Evolutionary conservation across 2,329 filamentous ascomycete genomes (phyloP).

Genomic region (Microdochium trichocladiopsis): DNA sequence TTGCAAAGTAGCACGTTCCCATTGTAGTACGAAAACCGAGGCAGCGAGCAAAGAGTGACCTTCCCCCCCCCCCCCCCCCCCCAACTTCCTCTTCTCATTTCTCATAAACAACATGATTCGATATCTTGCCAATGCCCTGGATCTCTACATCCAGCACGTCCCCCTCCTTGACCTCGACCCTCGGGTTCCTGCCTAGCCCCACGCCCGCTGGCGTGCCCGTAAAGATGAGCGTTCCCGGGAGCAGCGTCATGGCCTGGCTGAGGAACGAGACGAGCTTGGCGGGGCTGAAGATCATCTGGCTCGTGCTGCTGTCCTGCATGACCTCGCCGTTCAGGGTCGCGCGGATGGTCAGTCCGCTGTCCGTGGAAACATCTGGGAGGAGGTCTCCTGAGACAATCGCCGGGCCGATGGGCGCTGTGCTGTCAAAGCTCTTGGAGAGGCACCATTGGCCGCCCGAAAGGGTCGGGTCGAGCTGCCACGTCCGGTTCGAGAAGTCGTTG

Average conservation of each 20-base stretch:
- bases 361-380: constrained; percentile 31
- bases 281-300: constrained; percentile 47
- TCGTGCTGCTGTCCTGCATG: constrained; percentile 38
- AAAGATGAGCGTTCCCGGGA: constrained; percentile 41
- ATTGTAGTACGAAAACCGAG: no score
- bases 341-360: constrained; percentile 24
- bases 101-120: neutral
- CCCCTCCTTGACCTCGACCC: constrained; percentile 23
- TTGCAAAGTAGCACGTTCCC: no score
- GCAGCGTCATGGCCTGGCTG: constrained; percentile 40
- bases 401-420: constrained; percentile 46
- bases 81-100: neutral
- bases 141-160: constrained; percentile 24
- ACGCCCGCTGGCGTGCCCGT: constrained; percentile 41
- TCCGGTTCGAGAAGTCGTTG: constrained; percentile 57
- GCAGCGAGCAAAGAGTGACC: no score
- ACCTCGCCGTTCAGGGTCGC: constrained; percentile 43
- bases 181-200: constrained; percentile 22
- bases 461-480: constrained; percentile 43
- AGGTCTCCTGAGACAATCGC: constrained; percentile 35
- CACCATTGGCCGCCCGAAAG: constrained; percentile 38
- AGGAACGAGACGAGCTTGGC: constrained; percentile 37
- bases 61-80: no score
- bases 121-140: constrained; percentile 3
- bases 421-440: constrained; percentile 53